Base-by-base conservation (phyloP, 768 basidiomycete genomes). In the Termitomyces titanicus region DNA sequence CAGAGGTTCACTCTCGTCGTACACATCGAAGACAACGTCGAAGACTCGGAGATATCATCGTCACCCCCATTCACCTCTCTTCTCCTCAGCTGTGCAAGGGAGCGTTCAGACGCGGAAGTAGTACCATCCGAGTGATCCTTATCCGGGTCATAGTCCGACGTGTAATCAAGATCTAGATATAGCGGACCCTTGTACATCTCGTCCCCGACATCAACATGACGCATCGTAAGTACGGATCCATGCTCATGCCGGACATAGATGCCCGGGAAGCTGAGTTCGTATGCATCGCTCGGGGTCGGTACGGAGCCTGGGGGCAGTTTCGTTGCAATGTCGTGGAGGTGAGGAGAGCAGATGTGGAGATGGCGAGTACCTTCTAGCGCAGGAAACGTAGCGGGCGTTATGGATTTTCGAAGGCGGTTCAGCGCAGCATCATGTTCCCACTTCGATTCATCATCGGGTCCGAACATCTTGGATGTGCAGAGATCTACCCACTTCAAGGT, bases 401-500 rank as follows among this genome's bases (percentile, higher is more conserved):
- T 0, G n/a, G 58, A 55, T n/a, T 27, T 38, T 13, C 51, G 35
- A 3, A 55, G 46, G 2, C 54, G 38, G 17, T 27, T 34, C 35
- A 42, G 18, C 3, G 53, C 43, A 13, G 51, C 34, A 20, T 47
- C 48, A 15, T 51, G 42, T 12, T n/a, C 10, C 39, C n/a, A 43
- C 22, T 35, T 31, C 3, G 47, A 49, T 9, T 42, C 25, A 25
- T 55, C 54, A 2, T 34, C 15, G 8, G 31, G 18, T 9, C 54
- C 54, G 13, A 55, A 55, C 47, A 55, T 55, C 34, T 49, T 51
- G 18, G 38, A 34, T 29, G 47, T 53, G 40, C 55, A 56, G 2
- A 60, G 27, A 35, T 60, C 58, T 5, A 60, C 45, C 56, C 55
- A 57, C 17, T 56, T 53, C 3, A 60, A 43, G 5, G 25, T 57